These are phyloP conservation scores for Quercus ilex DNA, from an alignment of 306 rosid genomes.

Conservation along the genomic window DNA sequence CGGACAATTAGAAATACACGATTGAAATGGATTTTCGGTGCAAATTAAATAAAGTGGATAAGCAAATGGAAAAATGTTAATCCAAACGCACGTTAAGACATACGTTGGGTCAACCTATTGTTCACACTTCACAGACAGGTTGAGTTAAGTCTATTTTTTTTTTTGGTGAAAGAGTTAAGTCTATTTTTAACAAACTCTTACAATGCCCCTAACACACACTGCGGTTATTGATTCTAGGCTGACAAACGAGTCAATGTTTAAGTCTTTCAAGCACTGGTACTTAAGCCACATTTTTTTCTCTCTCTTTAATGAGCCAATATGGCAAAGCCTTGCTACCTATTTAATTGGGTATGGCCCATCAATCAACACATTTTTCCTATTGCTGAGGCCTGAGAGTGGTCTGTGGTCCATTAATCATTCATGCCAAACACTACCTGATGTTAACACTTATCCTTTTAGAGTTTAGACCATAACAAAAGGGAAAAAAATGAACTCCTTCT, in stretches of 20 bases:
- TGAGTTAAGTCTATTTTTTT: too few species aligned
- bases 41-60: too few species aligned
- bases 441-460: neutral
- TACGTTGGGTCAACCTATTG: too few species aligned
- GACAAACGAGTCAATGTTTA: neutral
- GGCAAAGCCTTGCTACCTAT: neutral
- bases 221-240: neutral
- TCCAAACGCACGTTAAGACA: too few species aligned
- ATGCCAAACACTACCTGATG: neutral
- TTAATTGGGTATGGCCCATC: neutral
- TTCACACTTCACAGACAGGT: too few species aligned
- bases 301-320: too few species aligned
- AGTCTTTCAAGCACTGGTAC: neutral
- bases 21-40: too few species aligned
- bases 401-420: neutral
- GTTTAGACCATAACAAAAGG: neutral
- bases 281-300: neutral
- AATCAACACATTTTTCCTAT: neutral
- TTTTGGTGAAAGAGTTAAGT: too few species aligned
- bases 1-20: too few species aligned
- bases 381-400: neutral
- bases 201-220: too few species aligned
- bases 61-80: too few species aligned
- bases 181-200: too few species aligned
- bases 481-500: neutral